A percentile compares a stretch with the other conserved stretches of the same genome.
These are phyloP conservation scores for Dictyostelium intermedium DNA, from an alignment of 78 protist genomes.

Conservation along the genomic window DNA sequence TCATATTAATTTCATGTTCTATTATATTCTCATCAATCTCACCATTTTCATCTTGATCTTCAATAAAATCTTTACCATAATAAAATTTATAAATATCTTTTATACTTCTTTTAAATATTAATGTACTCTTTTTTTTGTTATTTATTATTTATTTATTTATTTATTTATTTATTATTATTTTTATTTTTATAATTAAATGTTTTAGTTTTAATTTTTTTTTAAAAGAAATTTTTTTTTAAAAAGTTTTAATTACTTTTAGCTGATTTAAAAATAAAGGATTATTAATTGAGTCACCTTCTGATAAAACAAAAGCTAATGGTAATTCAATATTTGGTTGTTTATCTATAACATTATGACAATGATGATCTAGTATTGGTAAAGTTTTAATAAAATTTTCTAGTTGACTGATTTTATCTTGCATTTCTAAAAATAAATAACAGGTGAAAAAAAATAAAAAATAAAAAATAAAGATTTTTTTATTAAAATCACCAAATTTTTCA, in stretches of 20 bases:
- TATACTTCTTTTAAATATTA: constrained; percentile 37
- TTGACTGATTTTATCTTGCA: neutral
- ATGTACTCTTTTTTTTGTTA: constrained; percentile 25
- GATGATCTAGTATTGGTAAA: constrained; percentile 40
- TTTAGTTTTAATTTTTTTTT: neutral
- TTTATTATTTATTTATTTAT: neutral
- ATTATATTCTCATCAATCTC: neutral
- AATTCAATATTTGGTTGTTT: neutral
- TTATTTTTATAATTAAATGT: neutral
- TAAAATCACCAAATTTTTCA: too few relatives aligned
- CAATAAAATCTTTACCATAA: neutral
- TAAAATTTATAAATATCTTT: constrained; percentile 36
- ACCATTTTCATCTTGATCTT: neutral
- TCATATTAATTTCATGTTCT: neutral
- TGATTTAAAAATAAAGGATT: constrained; percentile 27
- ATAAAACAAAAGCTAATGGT: neutral
- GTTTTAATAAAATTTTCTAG: neutral
- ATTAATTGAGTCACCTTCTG: neutral
- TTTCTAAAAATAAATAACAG: neutral
- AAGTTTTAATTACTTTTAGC: neutral
- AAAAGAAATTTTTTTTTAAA: neutral
- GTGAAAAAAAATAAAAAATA: too few relatives aligned
- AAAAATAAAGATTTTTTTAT: neutral
- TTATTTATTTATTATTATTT: neutral
- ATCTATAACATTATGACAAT: constrained; percentile 68